A percentile compares a stretch with the other conserved stretches of the same genome.
Evolutionary conservation across 768 basidiomycete genomes (phyloP).

Genomic region (Collybiopsis luxurians): DNA sequence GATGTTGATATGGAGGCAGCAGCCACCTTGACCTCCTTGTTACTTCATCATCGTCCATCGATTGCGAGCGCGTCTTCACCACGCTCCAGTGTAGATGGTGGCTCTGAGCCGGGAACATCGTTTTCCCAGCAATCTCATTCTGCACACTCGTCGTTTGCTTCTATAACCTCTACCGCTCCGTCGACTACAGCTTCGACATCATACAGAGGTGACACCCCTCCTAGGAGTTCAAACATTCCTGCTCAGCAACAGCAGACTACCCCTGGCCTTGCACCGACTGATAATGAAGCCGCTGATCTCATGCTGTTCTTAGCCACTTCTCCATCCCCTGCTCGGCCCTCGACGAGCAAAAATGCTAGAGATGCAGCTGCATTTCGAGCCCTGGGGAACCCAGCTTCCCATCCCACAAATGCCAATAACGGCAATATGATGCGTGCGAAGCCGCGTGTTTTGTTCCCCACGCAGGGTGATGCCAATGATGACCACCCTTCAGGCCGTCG

Average conservation of each 20-base stretch:
- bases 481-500: slow-evolving; percentile 12
- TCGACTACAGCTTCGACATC: slow-evolving; percentile 11
- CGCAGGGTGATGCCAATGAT: slow-evolving; percentile 14
- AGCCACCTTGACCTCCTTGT: slow-evolving; percentile 71
- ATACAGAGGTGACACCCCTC: slow-evolving; percentile 36
- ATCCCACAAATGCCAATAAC: slow-evolving; percentile 18
- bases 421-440: slow-evolving; percentile 49
- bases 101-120: slow-evolving; percentile 59
- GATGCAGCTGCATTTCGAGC: slow-evolving; percentile 58
- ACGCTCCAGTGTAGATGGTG: slow-evolving; percentile 64
- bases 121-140: slow-evolving; percentile 68
- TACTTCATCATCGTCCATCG: slow-evolving; percentile 63
- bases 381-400: slow-evolving; percentile 35
- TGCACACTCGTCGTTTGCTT: slow-evolving; percentile 42
- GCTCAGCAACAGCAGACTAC: slow-evolving; percentile 28
- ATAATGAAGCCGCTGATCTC: slow-evolving; percentile 83
- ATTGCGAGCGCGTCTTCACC: slow-evolving; percentile 64
- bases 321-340: slow-evolving; percentile 70
- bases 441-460: slow-evolving; percentile 72
- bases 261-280: slow-evolving; percentile 56
- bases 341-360: slow-evolving; percentile 45
- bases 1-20: slow-evolving; percentile 83
- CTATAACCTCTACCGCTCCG: slow-evolving; percentile 27
- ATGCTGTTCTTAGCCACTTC: slow-evolving; percentile 85
- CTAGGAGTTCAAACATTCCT: slow-evolving; percentile 26